Evolutionary conservation across 163 green algal genomes (phyloP).

Genomic region (Volvox carteri): DNA sequence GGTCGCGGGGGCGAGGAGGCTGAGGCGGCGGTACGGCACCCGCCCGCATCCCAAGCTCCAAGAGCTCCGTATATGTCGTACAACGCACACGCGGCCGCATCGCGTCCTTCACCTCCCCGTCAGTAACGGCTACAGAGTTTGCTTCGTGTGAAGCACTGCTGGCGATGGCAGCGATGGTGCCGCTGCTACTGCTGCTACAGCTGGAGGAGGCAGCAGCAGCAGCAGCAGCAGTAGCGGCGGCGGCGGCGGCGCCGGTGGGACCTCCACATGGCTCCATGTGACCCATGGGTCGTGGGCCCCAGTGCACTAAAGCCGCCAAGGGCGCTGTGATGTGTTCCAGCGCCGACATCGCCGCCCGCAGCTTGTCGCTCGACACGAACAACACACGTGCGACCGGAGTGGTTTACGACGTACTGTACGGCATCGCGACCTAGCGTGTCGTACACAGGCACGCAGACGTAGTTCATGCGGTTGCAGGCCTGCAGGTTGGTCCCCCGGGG

Average conservation of each 20-base stretch:
- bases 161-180: too few relatives aligned
- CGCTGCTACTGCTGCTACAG: too few relatives aligned
- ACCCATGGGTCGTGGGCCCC: conserved; percentile 48
- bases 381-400: conserved; percentile 81
- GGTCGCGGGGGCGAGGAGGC: background rate
- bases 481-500: too few relatives aligned
- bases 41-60: background rate
- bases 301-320: conserved; percentile 20
- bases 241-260: background rate
- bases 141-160: too few relatives aligned
- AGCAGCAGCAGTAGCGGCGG: background rate
- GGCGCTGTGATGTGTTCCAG: background rate
- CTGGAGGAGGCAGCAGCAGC: too few relatives aligned
- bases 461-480: conserved; percentile 86
- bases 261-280: too few relatives aligned
- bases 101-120: background rate
- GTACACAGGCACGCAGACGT: conserved; percentile 90
- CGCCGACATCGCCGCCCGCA: background rate
- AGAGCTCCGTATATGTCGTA: background rate
- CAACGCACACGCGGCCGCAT: background rate
- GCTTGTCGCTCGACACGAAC: conserved; percentile 58
- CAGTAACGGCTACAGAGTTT: too few relatives aligned
- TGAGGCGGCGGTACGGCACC: background rate
- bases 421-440: conserved; percentile 91
- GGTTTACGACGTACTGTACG: conserved; percentile 91